Conservation (phyloP, 2,329 filamentous ascomycete genomes). For the Torrubiella hemipterigena region DNA sequence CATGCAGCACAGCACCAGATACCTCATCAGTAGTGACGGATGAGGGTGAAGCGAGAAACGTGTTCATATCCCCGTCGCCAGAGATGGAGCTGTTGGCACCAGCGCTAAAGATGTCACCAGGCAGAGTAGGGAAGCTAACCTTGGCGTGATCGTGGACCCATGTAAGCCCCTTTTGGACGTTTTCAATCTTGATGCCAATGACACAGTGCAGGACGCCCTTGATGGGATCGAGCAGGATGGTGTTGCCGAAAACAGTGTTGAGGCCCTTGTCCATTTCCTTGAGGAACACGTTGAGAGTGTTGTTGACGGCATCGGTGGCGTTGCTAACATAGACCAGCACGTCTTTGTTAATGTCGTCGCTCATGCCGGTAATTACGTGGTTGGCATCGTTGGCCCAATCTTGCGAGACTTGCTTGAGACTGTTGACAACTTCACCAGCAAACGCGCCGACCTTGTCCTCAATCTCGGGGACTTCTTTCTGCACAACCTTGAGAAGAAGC, state of each 20-base stretch:
- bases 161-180: slow-evolving; percentile 77
- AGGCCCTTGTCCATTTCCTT: slow-evolving; percentile 64
- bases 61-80: slow-evolving; percentile 47
- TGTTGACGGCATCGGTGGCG: slow-evolving; percentile 70
- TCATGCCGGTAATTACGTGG: slow-evolving; percentile 55
- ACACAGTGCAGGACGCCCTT: slow-evolving; percentile 73
- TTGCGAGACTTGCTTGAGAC: slow-evolving; percentile 60
- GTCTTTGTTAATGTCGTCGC: slow-evolving; percentile 69
- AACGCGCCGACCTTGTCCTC: slow-evolving; percentile 66
- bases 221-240: slow-evolving; percentile 67
- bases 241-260: slow-evolving; percentile 69
- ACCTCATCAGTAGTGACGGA: slow-evolving; percentile 70
- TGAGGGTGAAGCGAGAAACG: slow-evolving; percentile 68
- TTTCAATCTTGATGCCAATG: slow-evolving; percentile 75
- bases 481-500: slow-evolving; percentile 59
- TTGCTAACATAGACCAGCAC: slow-evolving; percentile 80
- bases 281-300: slow-evolving; percentile 74
- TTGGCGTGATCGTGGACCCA: slow-evolving; percentile 87
- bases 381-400: slow-evolving; percentile 72
- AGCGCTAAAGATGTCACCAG: slow-evolving; percentile 70
- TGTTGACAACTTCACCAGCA: slow-evolving; percentile 62
- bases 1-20: slow-evolving; percentile 58
- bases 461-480: slow-evolving; percentile 66
- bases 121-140: slow-evolving; percentile 66
- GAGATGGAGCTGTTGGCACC: slow-evolving; percentile 54